phyloP scores from a whole-genome alignment of 2,329 filamentous ascomycete genomes.

The Cryoendolithus antarcticus region DNA sequence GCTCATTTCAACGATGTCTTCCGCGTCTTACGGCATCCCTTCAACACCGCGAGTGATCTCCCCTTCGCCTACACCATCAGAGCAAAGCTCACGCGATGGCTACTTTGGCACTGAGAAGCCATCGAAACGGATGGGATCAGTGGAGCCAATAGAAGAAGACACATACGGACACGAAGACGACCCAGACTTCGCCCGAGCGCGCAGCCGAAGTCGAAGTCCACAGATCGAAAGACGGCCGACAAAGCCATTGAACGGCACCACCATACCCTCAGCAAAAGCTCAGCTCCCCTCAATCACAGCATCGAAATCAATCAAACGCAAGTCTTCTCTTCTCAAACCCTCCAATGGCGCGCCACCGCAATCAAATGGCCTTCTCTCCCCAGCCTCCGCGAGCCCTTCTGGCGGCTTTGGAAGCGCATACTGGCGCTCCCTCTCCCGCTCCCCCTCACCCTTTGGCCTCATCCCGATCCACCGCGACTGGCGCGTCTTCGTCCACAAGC shows the following conservation, averaged over 20 bases:
- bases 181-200: constrained; percentile 43
- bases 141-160: constrained; percentile 50
- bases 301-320: constrained; percentile 13
- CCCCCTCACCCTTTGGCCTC: constrained; percentile 80
- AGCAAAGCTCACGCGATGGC: constrained; percentile 41
- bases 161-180: constrained; percentile 30
- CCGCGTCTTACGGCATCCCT: constrained; percentile 48
- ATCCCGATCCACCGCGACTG: constrained; percentile 94
- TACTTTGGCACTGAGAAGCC: constrained; percentile 67
- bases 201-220: constrained; percentile 61
- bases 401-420: constrained; percentile 58
- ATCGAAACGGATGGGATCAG: constrained; percentile 52
- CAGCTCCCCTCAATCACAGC: constrained; percentile 5
- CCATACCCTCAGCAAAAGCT: constrained; percentile 10
- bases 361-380: constrained; percentile 18
- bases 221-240: constrained; percentile 25
- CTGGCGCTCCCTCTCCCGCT: constrained; percentile 81
- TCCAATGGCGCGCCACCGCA: constrained; percentile 9
- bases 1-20: neutral
- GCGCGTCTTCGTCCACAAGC: constrained; percentile 78
- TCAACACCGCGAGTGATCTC: constrained; percentile 79
- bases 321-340: constrained; percentile 12
- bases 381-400: constrained; percentile 17
- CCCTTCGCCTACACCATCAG: constrained; percentile 65
- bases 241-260: constrained; percentile 13